These are phyloP conservation scores for Xylaria multiplex DNA, from an alignment of 2,329 filamentous ascomycete genomes.

Conservation along the genomic window DNA sequence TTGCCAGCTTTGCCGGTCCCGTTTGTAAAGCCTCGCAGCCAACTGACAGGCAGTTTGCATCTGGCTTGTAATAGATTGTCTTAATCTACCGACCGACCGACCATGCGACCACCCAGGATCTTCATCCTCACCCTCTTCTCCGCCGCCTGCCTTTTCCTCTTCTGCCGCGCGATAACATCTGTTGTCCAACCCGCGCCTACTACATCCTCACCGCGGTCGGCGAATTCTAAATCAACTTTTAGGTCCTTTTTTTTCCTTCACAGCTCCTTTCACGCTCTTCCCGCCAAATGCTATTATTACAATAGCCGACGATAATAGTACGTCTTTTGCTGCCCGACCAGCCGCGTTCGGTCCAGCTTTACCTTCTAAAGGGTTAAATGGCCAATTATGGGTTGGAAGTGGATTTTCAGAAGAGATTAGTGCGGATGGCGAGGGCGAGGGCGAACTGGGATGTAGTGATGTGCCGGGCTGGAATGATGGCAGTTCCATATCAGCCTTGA, in stretches of 20 bases:
- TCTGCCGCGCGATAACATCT: slow-evolving; percentile 63
- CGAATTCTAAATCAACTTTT: slow-evolving; percentile 57
- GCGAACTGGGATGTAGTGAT: slow-evolving; percentile 94
- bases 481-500: slow-evolving; percentile 58
- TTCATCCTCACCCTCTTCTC: slow-evolving; percentile 65
- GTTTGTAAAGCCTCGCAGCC: slow-evolving; percentile 17
- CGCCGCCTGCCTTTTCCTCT: slow-evolving; percentile 63
- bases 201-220: slow-evolving; percentile 41
- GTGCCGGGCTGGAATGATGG: slow-evolving; percentile 85
- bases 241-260: slow-evolving; percentile 73
- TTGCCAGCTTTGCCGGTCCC: slow-evolving; percentile 43
- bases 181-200: slow-evolving; percentile 46
- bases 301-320: slow-evolving; percentile 97
- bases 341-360: slow-evolving; percentile 90
- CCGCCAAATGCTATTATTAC: slow-evolving; percentile 95
- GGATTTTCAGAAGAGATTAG: slow-evolving; percentile 86
- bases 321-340: slow-evolving; percentile 91
- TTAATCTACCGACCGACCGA: slow-evolving; percentile 41
- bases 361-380: slow-evolving; percentile 80
- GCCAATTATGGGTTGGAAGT: slow-evolving; percentile 91
- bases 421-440: slow-evolving; percentile 72
- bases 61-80: slow-evolving; percentile 8
- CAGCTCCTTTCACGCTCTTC: slow-evolving; percentile 85
- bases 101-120: slow-evolving; percentile 65
- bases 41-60: neutral